Base-by-base conservation (phyloP, 2,329 filamentous ascomycete species). In the Exophiala xenobiotica region DNA sequence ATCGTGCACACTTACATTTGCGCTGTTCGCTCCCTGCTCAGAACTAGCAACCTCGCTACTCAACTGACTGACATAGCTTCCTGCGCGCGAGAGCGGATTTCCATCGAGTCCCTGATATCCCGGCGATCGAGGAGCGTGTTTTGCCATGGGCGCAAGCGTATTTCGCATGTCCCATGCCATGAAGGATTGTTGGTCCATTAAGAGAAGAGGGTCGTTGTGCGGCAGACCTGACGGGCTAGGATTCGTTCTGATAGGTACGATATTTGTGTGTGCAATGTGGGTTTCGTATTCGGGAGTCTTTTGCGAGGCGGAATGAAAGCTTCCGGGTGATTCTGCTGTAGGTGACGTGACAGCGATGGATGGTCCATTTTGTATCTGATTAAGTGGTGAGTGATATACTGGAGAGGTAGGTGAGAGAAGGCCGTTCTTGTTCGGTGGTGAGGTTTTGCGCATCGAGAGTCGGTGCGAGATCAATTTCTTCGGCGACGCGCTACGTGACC, bases 271-370 rank as follows among this genome's bases (percentile, higher is more conserved):
- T n/a, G 42, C 26, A 3, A 27, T 27, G 8, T 41, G 33, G 12
- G 48, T 47, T 14, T 49, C 46, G 16, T 48, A 27, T 4, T 56
- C 37, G 40, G 56, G 51, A 14, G 52, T 33, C 26, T 68, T 97
- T 91, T 87, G 93, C 70, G 58, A 88, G 84, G 70, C 81, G 85
- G 67, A 85, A 91, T 66, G 92, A 92, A 61, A 87, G 96, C 63
- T 97, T 96, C 70, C 92, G 90, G 86, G 87, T 11, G 68, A 97
- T 96, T 74, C 97, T 96, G 68, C 93, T 96, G 65, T 91, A 96
- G 72, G 89, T 11, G 57, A 58, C 11, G 51, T 53, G 5, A 56
- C 26, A 18, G 52, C 48, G 20, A 58, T 51, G 8, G 42, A 51
- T 6, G 49, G 59, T 33, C 39, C 44, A 41, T 51, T 54, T 42